Evolutionary conservation across 768 basidiomycete species (phyloP), one percentile per base, ranked within the genome.

Genomic region (Mycena rosella): DNA sequence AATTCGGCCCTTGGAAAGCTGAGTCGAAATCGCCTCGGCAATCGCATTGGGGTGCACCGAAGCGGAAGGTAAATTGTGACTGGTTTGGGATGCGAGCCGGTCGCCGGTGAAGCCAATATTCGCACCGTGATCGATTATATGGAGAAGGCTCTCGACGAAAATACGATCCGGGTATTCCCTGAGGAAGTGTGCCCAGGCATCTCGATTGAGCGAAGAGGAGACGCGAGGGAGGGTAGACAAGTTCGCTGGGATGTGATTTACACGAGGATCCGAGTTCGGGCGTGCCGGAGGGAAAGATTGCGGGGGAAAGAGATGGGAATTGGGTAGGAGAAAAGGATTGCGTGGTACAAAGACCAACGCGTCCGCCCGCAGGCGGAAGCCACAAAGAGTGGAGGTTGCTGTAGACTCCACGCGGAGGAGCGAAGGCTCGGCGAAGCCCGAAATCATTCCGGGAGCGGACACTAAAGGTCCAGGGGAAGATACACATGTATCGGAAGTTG

Each of bases 61-160:
- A 26, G 54, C 32, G 24, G 47, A 48, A 7, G n/a, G 59, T 10
- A 60, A 34, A 27, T 60, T 60, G 7, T 17, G 32, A 38, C 29
- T 38, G 7, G 42, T 30, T 27, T 58, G 56, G 9, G 56, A 45
- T 4, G 30, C 27, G 9, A 18, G 27, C 15, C 56, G 40, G 40
- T 53, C 45, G 0, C 65, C 59, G 1, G 62, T 18, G 36, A 67
- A 72, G 0, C 71, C 63, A 30, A 70, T 65, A 24, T 60, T 49
- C 4, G 72, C 65, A n/a, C 72, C 72, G 47, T 61, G 70, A 24
- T 68, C 32, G 22, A 70, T 73, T 51, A 73, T 70, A 56, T 73
- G 63, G 24, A 73, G 38, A 14, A 73, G 44, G 27, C 61, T 54
- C 6, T 24, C 24, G 38, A 62, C 65, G 34, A 73, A 73, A 5